Base-by-base conservation (phyloP, 371 early-diverging fungal species). In the Rhizopus sp. region DNA sequence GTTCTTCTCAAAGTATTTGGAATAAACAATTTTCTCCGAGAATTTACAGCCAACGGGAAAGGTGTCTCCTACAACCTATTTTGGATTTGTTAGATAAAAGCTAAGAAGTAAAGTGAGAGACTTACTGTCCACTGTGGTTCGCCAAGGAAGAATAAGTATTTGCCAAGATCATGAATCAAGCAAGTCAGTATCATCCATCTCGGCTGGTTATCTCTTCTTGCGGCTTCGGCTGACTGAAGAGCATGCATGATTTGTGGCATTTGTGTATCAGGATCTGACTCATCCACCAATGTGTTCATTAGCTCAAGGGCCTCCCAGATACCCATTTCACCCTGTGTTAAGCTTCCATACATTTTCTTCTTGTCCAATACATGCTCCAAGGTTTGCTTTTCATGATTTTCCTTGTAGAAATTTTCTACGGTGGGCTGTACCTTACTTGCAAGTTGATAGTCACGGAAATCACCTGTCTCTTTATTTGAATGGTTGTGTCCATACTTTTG, bases 91-190 rank as follows among this genome's bases (percentile, higher is more conserved):
- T 42, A n/a, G 44, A 17, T 42, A n/a, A 42, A 10, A 42, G 34
- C 15, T 29, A 34, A 5, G 16, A 30, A 23, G 2, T 23, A 23
- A 23, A 23, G 23, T 2, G 23, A 23, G 23, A 23, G 23, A 60
- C 60, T 72, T 56, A 81, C 83, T 32, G 78, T 68, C 83, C 82
- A 84, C 54, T 85, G 85, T 16, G 77, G 72, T 17, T 77, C 81
- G 3, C 75, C 82, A 44, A 71, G 51, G 35, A 82, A 73, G 39
- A 64, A 70, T 7, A 85, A 50, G 30, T 78, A 66, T 63, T 85
- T 85, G 10, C 86, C 86, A 8, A 81, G 58, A 54, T 85, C 86
- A 63, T 85, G 86, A 12, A 85, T 82, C 38, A 85, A 53, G 23
- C 75, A 68, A 12, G 70, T 72, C 15, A 85, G 57, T 30, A 77